Evolutionary conservation across 148 eudicot genomes (phyloP), one percentile per base, ranked within the genome.

Genomic region (Camellia lanceoleosa): DNA sequence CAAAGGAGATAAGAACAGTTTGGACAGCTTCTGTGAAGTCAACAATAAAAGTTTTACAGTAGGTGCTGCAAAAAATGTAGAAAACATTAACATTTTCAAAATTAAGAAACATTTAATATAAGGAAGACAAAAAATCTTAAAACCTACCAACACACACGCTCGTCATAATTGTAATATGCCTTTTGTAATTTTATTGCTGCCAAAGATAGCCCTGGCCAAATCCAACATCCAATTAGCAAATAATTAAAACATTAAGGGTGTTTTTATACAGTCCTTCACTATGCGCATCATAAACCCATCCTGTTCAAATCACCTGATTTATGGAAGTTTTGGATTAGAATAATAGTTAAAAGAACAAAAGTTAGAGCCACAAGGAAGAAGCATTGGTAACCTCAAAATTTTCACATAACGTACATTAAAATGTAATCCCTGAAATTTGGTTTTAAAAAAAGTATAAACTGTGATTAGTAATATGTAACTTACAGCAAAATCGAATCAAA

Each of bases 21-120:
- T 1, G 89, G 80, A 42, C 93, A 90, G 75, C 86, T 86, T 85
- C 93, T 78, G 30, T 75, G 83, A 78, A 82, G 76, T 90, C 89
- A 49, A 75, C 80, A 73, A 88, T 83, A 46, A 83, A 85, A n/a
- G 93, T 87, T 66, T 52, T 79, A 75, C 93, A 88, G 78, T 82
- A 62, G 80, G 83, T 74, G 73, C 89, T 90, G 87, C 87, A 86
- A 11, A 49, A 71, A 74, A 79, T 11, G 58, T 44, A n/a, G 19
- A 72, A 60, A 19, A 44, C 2, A 71, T 42, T 38, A 51, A 30
- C 38, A 23, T 18, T 60, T 3, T 0, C 51, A 66, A 10, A 13
- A 15, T 14, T 5, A 15, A 68, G 49, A 8, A 54, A 13, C 61
- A 30, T 55, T 54, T 1, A 18, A 30, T 41, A 68, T 68, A 4